Evolutionary conservation across 2,329 filamentous ascomycete genomes (phyloP).

Genomic region (Nemania serpens): DNA sequence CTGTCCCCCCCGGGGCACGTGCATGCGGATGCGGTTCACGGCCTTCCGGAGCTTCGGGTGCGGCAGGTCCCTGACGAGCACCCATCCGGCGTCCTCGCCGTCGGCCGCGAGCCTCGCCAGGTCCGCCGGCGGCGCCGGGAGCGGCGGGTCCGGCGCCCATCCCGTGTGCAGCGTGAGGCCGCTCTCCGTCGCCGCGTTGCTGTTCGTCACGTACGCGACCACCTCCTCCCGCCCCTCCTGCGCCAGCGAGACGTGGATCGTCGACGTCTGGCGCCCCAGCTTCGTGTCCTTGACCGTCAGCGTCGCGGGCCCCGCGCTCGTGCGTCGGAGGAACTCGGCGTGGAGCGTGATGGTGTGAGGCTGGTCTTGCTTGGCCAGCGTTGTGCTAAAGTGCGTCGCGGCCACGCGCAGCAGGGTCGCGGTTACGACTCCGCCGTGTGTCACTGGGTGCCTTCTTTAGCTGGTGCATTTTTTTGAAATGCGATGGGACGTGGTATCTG

Average conservation of each 20-base stretch:
- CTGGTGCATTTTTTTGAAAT: background rate
- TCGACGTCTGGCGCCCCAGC: conserved; percentile 43
- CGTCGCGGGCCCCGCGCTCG: conserved; percentile 36
- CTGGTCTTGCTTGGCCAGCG: conserved; percentile 38
- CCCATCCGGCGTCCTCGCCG: conserved; percentile 39
- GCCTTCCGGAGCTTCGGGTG: conserved; percentile 36
- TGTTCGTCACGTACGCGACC: conserved; percentile 67
- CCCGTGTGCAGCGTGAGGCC: conserved; percentile 57
- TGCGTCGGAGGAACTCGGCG: conserved; percentile 42
- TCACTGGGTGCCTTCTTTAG: conserved; percentile 53
- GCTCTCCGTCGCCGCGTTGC: conserved; percentile 62
- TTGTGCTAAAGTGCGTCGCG: conserved; percentile 39
- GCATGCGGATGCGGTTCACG: conserved; percentile 30
- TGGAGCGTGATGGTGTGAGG: conserved; percentile 40
- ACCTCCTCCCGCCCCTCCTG: conserved; percentile 60
- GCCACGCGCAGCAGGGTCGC: conserved; percentile 62
- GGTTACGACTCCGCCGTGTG: conserved; percentile 73
- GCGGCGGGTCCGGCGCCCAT: conserved; percentile 52
- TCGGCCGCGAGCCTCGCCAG: conserved; percentile 29
- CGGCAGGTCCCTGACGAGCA: conserved; percentile 28
- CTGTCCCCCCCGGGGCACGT: conserved; percentile 35
- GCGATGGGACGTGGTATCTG: background rate
- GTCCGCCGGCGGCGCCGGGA: conserved; percentile 38
- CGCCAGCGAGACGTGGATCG: conserved; percentile 39
- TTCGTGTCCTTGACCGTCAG: conserved; percentile 40